Percentiles rank a stretch among this genome's conserved stretches.
Conservation (phyloP, 2,329 filamentous ascomycete species). For the Aspergillus bombycis region DNA sequence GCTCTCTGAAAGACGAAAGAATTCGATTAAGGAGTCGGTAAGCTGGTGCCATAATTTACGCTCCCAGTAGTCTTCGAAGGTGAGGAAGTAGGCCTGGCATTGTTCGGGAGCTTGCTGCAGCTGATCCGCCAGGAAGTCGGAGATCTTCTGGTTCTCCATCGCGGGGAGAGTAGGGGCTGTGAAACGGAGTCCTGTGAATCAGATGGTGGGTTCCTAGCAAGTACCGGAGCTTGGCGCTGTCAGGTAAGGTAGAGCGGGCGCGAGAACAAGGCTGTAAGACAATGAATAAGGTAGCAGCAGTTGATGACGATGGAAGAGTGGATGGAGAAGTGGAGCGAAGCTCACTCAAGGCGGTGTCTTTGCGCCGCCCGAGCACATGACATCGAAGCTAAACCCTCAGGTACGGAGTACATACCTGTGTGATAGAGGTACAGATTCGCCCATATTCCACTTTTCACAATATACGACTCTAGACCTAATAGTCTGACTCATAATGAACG, state of each 20-base stretch:
- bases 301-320: conserved; percentile 13
- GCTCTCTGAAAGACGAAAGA: conserved; percentile 83
- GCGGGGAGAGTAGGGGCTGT: conserved; percentile 25
- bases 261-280: conserved; percentile 12
- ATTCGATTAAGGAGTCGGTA: conserved; percentile 82
- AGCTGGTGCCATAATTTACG: conserved; percentile 99
- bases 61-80: conserved; percentile 97
- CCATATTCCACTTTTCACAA: not conserved
- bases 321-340: conserved; percentile 23
- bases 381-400: conserved; percentile 8
- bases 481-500: not conserved
- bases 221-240: not conserved
- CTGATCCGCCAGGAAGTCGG: conserved; percentile 89
- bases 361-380: conserved; percentile 28
- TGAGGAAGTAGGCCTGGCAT: conserved; percentile 82
- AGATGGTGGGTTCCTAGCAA: conserved; percentile 16
- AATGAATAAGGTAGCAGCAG: conserved; percentile 8
- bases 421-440: not conserved
- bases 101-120: conserved; percentile 85
- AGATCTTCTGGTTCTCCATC: conserved; percentile 87
- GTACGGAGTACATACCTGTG: not conserved
- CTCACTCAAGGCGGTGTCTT: conserved; percentile 29
- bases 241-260: not conserved
- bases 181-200: conserved; percentile 16
- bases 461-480: not conserved